phyloP scores from a whole-genome alignment of 345 rosid genomes.

The Citrus sinensis region DVS_A1.0 CM039165.1:28932001-28932500 shows the following conservation, averaged over 20 bases:
- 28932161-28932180: constrained; percentile 16
- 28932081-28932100: neutral
- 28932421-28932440: constrained; percentile 8
- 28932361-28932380: neutral
- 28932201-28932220: neutral
- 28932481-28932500: constrained; percentile 65
- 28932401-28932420: constrained; percentile 25
- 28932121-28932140: constrained; percentile 11
- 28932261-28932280: neutral
- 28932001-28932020: neutral
- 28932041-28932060: neutral
- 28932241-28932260: neutral
- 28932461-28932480: constrained; percentile 25
- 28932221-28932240: neutral
- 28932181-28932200: constrained; percentile 11
- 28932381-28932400: constrained; percentile 39
- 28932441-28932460: constrained; percentile 22
- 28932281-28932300: neutral
- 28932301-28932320: neutral
- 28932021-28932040: constrained; percentile 11
- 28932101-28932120: neutral
- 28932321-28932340: constrained; percentile 10
- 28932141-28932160: constrained; percentile 8
- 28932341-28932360: neutral
- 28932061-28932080: neutral